Base-by-base conservation (phyloP, 2,329 filamentous ascomycete species). In the Exophiala aquamarina region DNA sequence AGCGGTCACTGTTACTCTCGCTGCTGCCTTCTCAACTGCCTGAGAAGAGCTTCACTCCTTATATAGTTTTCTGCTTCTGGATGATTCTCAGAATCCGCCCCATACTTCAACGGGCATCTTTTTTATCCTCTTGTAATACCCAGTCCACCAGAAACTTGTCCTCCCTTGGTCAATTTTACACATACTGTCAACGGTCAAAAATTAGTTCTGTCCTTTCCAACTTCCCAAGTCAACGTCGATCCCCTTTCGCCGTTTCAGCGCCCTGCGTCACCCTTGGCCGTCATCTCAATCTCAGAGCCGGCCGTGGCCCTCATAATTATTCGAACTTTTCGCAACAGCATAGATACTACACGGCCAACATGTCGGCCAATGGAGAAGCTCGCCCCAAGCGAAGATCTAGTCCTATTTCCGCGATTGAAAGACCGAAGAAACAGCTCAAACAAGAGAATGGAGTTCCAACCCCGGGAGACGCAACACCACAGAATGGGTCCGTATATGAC, bases 351-450 rank as follows among this genome's bases (percentile, higher is more conserved):
- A 35, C 48, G 32, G 26, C 31, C 40, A 58, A 51, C 13, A 79
- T 78, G 74, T 73, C 76, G 51, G 65, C 70, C 52, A 74, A 73
- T 63, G 71, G 72, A 45, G 70, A 76, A 44, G 59, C 67, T 57
- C 66, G 72, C 55, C 63, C 68, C 37, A 81, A 81, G 66, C 76
- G 78, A 64, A 81, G 80, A 66, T 75, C 74, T 59, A 76, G 73
- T 54, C 73, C 75, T 13, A 67, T 72, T 17, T 67, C 74, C 28
- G 65, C 67, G 45, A 65, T 67, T 39, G 75, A 79, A 50, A 74
- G 77, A 44, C 77, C 78, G 1, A 66, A 73, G 54, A 81, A 81
- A 64, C 77, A 80, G 48, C 67, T 77, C 44, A 76, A 74, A 56
- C 70, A 74, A 13, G 74, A 79, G 54, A 71, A 63, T 44, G 55